phyloP scores from a whole-genome alignment of 2,329 filamentous ascomycete species.

The Stemphylium vesicarium region DNA sequence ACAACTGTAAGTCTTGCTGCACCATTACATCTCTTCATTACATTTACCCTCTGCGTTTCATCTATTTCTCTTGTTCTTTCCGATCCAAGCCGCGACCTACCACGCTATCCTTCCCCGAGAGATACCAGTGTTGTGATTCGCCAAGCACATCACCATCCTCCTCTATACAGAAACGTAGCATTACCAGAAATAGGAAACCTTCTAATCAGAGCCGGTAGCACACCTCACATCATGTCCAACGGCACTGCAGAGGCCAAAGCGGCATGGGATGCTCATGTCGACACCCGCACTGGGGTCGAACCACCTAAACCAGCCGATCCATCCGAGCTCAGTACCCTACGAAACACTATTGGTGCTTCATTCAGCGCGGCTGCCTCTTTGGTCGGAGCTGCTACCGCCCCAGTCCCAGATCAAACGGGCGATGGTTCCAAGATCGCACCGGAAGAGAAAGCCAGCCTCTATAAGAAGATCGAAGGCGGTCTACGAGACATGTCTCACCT shows the following conservation, averaged over 20 bases:
- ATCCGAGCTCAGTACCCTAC: slow-evolving; percentile 43
- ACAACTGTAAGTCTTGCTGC: no score
- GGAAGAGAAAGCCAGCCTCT: slow-evolving; percentile 38
- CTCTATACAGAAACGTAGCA: not conserved
- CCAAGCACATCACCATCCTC: not conserved
- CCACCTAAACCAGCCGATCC: slow-evolving; percentile 39
- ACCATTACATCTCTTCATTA: no score
- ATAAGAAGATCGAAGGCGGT: slow-evolving; percentile 44
- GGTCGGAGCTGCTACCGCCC: slow-evolving; percentile 36
- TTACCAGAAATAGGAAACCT: not conserved
- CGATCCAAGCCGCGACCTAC: not conserved
- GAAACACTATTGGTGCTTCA: slow-evolving; percentile 35
- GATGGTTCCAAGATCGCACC: slow-evolving; percentile 51
- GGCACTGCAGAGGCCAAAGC: slow-evolving; percentile 29
- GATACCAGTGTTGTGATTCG: not conserved
- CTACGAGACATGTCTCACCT: slow-evolving; percentile 44
- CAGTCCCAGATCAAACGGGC: slow-evolving; percentile 49
- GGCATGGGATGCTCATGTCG: slow-evolving; percentile 38
- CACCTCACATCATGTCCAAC: slow-evolving; percentile 13
- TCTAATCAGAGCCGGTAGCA: slow-evolving; percentile 6
- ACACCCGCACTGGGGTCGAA: slow-evolving; percentile 37
- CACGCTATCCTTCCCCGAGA: not conserved
- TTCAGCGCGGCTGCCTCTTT: slow-evolving; percentile 39
- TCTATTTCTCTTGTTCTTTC: no score
- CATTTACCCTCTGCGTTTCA: no score